phyloP scores from a whole-genome alignment of 2,329 filamentous ascomycete genomes.

The Diaporthe sp. region DNA sequence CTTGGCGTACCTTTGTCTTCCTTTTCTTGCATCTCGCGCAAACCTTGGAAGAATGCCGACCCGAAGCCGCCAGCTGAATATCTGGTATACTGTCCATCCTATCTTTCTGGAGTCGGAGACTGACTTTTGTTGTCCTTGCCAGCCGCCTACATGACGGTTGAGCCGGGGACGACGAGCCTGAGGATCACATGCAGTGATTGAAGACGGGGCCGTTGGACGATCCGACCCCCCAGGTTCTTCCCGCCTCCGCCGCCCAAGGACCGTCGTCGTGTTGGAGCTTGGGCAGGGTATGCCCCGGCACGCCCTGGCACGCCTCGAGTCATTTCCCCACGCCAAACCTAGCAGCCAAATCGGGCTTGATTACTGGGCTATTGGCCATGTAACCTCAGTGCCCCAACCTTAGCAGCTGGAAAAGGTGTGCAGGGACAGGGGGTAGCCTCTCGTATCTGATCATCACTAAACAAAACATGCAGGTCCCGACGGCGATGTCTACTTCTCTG shows the following conservation, averaged over 20 bases:
- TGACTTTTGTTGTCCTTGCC: background rate
- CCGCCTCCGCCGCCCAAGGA: background rate
- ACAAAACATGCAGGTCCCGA: background rate
- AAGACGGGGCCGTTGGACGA: background rate
- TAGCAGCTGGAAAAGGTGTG: background rate
- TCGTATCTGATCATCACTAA: background rate
- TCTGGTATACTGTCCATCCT: constrained; percentile 18
- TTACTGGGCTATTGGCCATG: background rate
- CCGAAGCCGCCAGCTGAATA: constrained; percentile 27
- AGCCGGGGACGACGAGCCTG: background rate
- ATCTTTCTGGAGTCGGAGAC: background rate
- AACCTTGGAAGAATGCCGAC: constrained; percentile 26
- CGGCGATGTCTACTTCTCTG: background rate
- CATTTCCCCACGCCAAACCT: constrained; percentile 8
- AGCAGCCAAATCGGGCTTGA: background rate
- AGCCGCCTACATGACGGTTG: background rate
- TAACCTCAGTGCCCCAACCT: constrained; percentile 1
- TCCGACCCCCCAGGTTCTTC: constrained; percentile 4
- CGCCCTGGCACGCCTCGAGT: constrained; percentile 4
- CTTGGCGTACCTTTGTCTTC: constrained; percentile 21
- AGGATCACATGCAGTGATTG: constrained; percentile 1
- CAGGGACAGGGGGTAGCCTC: background rate
- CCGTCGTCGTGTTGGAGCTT: background rate
- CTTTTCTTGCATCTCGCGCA: constrained; percentile 29
- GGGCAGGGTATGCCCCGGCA: background rate